These are phyloP conservation scores for Cyclotella kingstonii DNA, from an alignment of 108 stramenopile genomes.

Conservation along the genomic window DNA sequence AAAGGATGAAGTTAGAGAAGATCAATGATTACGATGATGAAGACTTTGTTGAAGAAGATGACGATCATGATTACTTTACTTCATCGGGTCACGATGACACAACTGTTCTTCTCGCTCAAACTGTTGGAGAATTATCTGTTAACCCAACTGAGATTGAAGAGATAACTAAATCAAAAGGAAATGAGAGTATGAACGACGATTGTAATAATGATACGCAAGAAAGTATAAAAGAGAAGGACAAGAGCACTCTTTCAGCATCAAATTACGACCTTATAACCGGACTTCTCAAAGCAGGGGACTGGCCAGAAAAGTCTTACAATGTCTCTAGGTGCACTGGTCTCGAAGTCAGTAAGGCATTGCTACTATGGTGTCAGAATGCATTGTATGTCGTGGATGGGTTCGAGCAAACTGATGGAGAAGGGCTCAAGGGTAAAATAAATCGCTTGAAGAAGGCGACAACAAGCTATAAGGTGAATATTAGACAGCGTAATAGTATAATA, in stretches of 20 bases:
- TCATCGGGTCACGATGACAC: slow-evolving; percentile 23
- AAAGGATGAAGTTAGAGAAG: slow-evolving; percentile 60
- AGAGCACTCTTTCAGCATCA: slow-evolving; percentile 49
- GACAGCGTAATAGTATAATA: slow-evolving; percentile 29
- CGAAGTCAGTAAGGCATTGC: slow-evolving; percentile 80
- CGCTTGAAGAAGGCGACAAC: slow-evolving; percentile 76
- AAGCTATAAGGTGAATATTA: slow-evolving; percentile 74
- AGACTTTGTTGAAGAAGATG: slow-evolving; percentile 57
- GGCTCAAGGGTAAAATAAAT: slow-evolving; percentile 76
- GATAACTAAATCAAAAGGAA: no score
- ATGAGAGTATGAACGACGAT: slow-evolving; percentile 11
- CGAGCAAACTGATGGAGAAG: slow-evolving; percentile 81
- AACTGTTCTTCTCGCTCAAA: not conserved
- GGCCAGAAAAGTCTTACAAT: slow-evolving; percentile 87
- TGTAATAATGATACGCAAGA: slow-evolving; percentile 12
- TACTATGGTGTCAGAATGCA: slow-evolving; percentile 79
- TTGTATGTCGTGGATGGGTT: slow-evolving; percentile 89
- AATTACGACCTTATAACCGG: slow-evolving; percentile 86
- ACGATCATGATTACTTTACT: slow-evolving; percentile 41
- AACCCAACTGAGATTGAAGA: slow-evolving; percentile 17
- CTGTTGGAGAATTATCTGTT: slow-evolving; percentile 15
- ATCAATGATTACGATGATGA: slow-evolving; percentile 62
- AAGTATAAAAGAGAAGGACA: slow-evolving; percentile 29
- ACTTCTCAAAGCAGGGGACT: slow-evolving; percentile 77
- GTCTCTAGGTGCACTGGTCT: slow-evolving; percentile 84